Conservation (phyloP, 345 rosid species). For the Citrus unshiu region DNA sequence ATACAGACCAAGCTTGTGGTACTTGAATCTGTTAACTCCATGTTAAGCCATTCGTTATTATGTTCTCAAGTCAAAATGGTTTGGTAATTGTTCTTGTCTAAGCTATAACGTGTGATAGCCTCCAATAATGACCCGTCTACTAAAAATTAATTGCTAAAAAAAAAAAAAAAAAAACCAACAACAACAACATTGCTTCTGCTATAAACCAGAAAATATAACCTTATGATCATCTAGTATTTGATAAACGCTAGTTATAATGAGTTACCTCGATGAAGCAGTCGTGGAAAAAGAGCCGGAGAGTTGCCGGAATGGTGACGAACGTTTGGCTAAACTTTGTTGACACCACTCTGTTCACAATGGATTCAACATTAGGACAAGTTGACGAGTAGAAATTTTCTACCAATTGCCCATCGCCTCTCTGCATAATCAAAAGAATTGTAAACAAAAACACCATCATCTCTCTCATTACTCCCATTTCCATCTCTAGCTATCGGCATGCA, state of each 20-base stretch:
- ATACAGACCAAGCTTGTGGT: not conserved
- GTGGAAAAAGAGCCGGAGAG: slow-evolving; percentile 88
- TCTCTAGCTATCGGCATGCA: not conserved
- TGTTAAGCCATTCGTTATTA: not conserved
- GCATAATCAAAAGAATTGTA: slow-evolving; percentile 20
- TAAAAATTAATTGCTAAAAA: not conserved
- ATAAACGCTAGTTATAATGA: not conserved
- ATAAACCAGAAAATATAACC: not conserved
- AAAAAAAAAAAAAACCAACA: too few relatives aligned
- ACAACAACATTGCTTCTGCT: not conserved
- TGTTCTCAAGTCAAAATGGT: slow-evolving; percentile 1
- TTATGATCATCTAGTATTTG: too few relatives aligned
- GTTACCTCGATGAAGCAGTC: slow-evolving; percentile 81
- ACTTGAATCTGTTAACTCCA: not conserved
- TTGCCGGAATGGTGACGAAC: slow-evolving; percentile 64
- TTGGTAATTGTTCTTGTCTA: not conserved
- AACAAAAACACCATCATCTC: slow-evolving; percentile 17
- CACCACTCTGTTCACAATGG: slow-evolving; percentile 54
- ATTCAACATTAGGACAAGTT: slow-evolving; percentile 64
- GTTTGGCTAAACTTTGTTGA: slow-evolving; percentile 51
- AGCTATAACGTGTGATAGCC: not conserved
- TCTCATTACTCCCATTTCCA: not conserved
- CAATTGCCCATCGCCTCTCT: slow-evolving; percentile 44
- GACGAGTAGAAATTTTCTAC: slow-evolving; percentile 48
- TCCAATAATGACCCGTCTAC: not conserved